phyloP scores from a whole-genome alignment of 2,329 filamentous ascomycete genomes.

The Trichophyton verrucosum region DNA sequence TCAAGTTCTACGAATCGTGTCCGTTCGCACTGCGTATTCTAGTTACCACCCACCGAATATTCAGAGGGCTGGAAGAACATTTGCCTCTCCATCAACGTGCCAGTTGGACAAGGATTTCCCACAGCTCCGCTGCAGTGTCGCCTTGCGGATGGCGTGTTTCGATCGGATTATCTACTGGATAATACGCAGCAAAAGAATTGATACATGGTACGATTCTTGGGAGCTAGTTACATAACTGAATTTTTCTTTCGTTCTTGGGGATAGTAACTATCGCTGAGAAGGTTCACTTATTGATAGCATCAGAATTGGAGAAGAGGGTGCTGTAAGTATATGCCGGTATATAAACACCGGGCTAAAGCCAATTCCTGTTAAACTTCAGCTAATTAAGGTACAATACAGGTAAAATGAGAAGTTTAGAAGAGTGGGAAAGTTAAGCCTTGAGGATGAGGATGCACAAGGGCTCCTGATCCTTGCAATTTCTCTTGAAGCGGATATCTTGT shows the following conservation, averaged over 20 bases:
- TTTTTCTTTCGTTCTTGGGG: background rate
- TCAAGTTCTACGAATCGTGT: background rate
- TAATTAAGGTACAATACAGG: background rate
- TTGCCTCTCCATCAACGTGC: background rate
- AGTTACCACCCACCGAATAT: background rate
- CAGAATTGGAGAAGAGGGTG: background rate
- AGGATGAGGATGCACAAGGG: background rate
- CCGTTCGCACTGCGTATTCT: background rate
- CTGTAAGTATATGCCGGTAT: background rate
- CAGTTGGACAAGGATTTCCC: background rate
- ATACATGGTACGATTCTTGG: background rate
- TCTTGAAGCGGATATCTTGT: background rate
- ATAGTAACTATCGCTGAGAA: background rate
- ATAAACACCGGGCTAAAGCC: background rate
- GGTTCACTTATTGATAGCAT: background rate
- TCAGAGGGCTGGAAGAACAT: background rate
- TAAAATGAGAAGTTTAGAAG: background rate
- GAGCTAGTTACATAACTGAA: background rate
- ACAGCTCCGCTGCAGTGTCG: background rate
- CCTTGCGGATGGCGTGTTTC: background rate
- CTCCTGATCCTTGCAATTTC: background rate
- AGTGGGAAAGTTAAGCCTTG: background rate
- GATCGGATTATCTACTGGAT: background rate
- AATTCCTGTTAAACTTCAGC: background rate
- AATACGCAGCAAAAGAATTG: background rate